phyloP scores from a whole-genome alignment of 331 rosid species.

The Quercus tomentella region DNA sequence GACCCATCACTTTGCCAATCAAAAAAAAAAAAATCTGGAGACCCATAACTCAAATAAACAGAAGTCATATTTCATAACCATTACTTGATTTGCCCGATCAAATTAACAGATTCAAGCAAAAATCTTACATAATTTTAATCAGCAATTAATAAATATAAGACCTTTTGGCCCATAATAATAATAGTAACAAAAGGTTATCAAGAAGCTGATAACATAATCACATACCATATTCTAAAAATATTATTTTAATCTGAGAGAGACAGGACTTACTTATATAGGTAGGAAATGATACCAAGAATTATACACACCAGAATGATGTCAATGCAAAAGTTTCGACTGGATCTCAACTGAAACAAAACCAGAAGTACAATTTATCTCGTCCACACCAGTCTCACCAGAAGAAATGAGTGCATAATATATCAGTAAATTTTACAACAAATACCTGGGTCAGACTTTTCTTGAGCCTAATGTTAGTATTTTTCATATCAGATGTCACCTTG shows the following conservation, averaged over 20 bases:
- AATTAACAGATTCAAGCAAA: neutral
- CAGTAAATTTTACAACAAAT: conserved; percentile 10
- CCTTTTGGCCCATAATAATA: neutral
- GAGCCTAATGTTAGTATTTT: conserved; percentile 65
- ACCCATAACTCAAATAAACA: neutral
- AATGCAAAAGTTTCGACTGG: conserved; percentile 82
- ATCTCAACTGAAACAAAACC: conserved; percentile 60
- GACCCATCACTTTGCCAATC: too few species aligned
- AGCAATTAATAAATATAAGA: neutral
- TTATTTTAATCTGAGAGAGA: conserved; percentile 3
- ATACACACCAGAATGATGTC: conserved; percentile 73
- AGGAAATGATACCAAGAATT: conserved; percentile 65
- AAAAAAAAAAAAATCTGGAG: neutral
- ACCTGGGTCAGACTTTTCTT: conserved; percentile 71
- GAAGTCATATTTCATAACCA: neutral
- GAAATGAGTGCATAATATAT: conserved; percentile 6
- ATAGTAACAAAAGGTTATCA: neutral
- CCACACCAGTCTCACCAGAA: neutral
- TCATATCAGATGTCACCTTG: conserved; percentile 54
- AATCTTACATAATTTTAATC: neutral
- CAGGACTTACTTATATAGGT: conserved; percentile 69
- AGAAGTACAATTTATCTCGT: conserved; percentile 10
- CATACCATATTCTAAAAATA: neutral
- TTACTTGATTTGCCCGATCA: neutral
- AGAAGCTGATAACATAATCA: neutral